Evolutionary conservation across 208 protist genomes (phyloP), one percentile per base, ranked within the genome.

Genomic region (Acanthamoeba quina): DNA sequence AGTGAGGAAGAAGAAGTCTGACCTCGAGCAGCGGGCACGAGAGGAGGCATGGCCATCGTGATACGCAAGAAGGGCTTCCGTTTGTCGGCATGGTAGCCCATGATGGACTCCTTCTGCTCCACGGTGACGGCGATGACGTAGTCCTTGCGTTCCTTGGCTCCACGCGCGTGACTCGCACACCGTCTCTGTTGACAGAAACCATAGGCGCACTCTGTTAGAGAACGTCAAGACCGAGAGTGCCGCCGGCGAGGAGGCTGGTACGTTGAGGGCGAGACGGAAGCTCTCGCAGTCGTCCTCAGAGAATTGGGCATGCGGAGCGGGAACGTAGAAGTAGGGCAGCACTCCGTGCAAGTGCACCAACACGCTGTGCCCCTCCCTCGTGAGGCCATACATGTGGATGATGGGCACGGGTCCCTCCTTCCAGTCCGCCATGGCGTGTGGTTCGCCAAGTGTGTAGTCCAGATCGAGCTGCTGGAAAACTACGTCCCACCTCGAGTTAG

Each of bases 241-340:
- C n/a, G n/a, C 19, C 15, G 70, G 37, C 19, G 5, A 58, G 76
- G 31, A 26, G 31, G n/a, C n/a, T 15, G 10, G 7, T 86, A 94
- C 95, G 80, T 96, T 95, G 34, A 95, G 64, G 9, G 44, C 37
- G 19, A 62, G 13, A 52, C 66, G 74, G 58, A 96, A 95, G 26
- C 11, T 29, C 52, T 90, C 86, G 64, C 96, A 96, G 54, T 95
- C 41, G 15, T 26, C 11, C 21, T 95, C 49, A 15, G 34, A 21
- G n/a, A 90, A 90, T 17, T 96, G 97, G 7, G 56, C 66, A 2
- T 26, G 24, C 37, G 96, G 97, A 64, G 97, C 97, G 5, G 64
- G 41, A 19, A 98, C 92, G 94, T 98, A 99, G 85, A 99, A 98
- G 95, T 99, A 99, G 24, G 98, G 98, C 34, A 96, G 29, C 72